Percentiles rank a stretch among this genome's conserved stretches.
Evolutionary conservation across 805 yeast species (phyloP).

Genomic region (Torulaspora indica): DNA sequence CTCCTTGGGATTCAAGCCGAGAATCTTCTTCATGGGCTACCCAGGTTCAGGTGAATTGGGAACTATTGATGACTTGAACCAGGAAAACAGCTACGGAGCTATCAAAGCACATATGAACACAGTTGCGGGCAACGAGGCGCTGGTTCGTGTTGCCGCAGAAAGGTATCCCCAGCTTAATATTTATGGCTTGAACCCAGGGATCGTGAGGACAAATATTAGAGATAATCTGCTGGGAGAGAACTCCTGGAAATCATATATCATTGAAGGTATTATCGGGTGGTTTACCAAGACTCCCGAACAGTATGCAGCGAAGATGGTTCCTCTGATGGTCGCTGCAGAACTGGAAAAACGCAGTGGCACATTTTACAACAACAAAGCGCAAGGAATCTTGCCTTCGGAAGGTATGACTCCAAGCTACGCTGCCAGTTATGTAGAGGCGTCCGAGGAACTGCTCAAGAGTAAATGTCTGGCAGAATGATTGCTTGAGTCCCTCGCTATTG

Average conservation of each 20-base stretch:
- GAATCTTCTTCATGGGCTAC: slow-evolving; percentile 40
- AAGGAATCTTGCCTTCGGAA: slow-evolving; percentile 27
- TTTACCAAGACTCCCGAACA: slow-evolving; percentile 35
- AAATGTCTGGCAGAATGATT: slow-evolving; percentile 12
- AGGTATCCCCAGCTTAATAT: slow-evolving; percentile 25
- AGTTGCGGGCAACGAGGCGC: slow-evolving; percentile 42
- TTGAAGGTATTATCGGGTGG: slow-evolving; percentile 35
- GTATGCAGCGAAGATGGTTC: slow-evolving; percentile 34
- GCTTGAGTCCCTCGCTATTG: background rate
- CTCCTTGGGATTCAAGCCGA: slow-evolving; percentile 20
- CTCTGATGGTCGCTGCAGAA: slow-evolving; percentile 33
- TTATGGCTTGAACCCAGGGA: slow-evolving; percentile 41
- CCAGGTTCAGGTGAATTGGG: slow-evolving; percentile 39
- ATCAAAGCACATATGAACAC: slow-evolving; percentile 38
- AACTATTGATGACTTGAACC: slow-evolving; percentile 36
- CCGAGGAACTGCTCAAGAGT: slow-evolving; percentile 24
- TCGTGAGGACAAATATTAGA: slow-evolving; percentile 38
- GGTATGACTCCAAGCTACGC: slow-evolving; percentile 35
- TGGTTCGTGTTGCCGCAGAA: slow-evolving; percentile 27
- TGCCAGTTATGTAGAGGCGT: slow-evolving; percentile 21
- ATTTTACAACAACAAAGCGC: slow-evolving; percentile 33
- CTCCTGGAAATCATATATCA: slow-evolving; percentile 19
- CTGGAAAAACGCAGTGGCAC: slow-evolving; percentile 33
- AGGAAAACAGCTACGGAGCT: slow-evolving; percentile 31
- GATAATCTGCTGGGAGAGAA: slow-evolving; percentile 34